Percentiles rank a stretch among this genome's conserved stretches.
phyloP scores from a whole-genome alignment of 768 basidiomycete genomes.

The Phlebiopsis gigantea region DNA sequence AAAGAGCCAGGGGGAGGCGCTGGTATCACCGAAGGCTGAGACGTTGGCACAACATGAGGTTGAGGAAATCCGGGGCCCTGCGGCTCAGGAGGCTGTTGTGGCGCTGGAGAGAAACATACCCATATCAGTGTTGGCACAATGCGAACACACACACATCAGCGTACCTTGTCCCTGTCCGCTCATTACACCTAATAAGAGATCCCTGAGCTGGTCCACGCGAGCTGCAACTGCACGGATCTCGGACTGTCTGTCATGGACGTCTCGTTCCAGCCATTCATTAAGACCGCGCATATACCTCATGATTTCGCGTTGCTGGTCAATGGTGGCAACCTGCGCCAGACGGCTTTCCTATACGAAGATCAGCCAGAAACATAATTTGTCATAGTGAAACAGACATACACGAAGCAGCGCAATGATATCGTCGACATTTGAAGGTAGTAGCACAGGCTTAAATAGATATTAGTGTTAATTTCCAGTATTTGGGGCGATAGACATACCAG shows the following conservation, averaged over 20 bases:
- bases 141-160: too few species aligned
- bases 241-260: slow-evolving; percentile 72
- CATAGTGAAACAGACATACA: slow-evolving; percentile 32
- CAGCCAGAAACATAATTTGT: slow-evolving; percentile 1
- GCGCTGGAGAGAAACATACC: not conserved
- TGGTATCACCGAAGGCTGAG: not conserved
- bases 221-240: slow-evolving; percentile 65
- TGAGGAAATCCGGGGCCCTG: not conserved
- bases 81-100: not conserved
- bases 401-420: slow-evolving; percentile 65
- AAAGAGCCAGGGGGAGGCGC: not conserved
- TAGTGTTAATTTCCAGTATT: not conserved
- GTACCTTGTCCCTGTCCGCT: slow-evolving; percentile 11
- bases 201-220: slow-evolving; percentile 46
- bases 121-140: not conserved
- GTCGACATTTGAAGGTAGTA: slow-evolving; percentile 57
- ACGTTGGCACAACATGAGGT: too few species aligned
- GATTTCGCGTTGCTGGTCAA: slow-evolving; percentile 74
- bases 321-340: slow-evolving; percentile 63
- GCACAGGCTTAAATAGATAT: slow-evolving; percentile 44
- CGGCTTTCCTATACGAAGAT: slow-evolving; percentile 58
- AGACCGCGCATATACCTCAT: slow-evolving; percentile 74
- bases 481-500: not conserved
- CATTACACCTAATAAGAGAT: slow-evolving; percentile 15
- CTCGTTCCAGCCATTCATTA: slow-evolving; percentile 76